Percentiles rank a stretch among this genome's conserved stretches.
phyloP scores from a whole-genome alignment of 768 basidiomycete species.

The Termitomyces sp. region DNA sequence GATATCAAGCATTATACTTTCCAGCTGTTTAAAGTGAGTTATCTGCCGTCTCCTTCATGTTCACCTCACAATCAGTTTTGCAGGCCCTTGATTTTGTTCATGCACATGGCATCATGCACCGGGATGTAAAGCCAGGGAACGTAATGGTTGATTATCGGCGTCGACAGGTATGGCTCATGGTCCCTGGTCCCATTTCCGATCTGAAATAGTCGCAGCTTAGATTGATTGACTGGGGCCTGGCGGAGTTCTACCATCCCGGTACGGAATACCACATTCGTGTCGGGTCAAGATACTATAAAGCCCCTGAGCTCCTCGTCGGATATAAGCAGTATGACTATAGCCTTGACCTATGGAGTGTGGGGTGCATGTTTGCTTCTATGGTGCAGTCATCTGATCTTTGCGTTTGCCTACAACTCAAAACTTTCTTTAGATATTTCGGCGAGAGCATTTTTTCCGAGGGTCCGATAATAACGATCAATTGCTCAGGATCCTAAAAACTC shows the following conservation, averaged over 20 bases:
- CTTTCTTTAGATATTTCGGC: slow-evolving; percentile 57
- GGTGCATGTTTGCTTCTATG: slow-evolving; percentile 75
- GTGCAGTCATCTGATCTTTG: slow-evolving; percentile 30
- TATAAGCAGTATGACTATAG: slow-evolving; percentile 72
- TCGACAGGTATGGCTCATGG: slow-evolving; percentile 41
- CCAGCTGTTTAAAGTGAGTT: slow-evolving; percentile 52
- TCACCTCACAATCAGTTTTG: not conserved
- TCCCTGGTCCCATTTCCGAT: not conserved
- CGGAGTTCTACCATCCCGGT: slow-evolving; percentile 71
- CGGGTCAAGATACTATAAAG: slow-evolving; percentile 71
- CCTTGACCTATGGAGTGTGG: slow-evolving; percentile 70
- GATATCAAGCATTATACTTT: slow-evolving; percentile 69
- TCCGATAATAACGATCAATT: slow-evolving; percentile 73
- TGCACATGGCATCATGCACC: slow-evolving; percentile 70
- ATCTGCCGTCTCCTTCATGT: not conserved
- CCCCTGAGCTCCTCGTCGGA: slow-evolving; percentile 67
- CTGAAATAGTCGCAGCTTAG: slow-evolving; percentile 33
- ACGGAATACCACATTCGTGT: slow-evolving; percentile 73
- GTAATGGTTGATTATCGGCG: slow-evolving; percentile 71
- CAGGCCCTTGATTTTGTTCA: slow-evolving; percentile 68
- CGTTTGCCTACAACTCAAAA: not conserved
- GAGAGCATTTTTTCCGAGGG: slow-evolving; percentile 75
- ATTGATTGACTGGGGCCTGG: slow-evolving; percentile 75
- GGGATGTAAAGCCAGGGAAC: slow-evolving; percentile 48
- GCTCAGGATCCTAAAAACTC: slow-evolving; percentile 63